phyloP scores from a whole-genome alignment of 352 stramenopile genomes.

The Pythium phragmitis region DNA sequence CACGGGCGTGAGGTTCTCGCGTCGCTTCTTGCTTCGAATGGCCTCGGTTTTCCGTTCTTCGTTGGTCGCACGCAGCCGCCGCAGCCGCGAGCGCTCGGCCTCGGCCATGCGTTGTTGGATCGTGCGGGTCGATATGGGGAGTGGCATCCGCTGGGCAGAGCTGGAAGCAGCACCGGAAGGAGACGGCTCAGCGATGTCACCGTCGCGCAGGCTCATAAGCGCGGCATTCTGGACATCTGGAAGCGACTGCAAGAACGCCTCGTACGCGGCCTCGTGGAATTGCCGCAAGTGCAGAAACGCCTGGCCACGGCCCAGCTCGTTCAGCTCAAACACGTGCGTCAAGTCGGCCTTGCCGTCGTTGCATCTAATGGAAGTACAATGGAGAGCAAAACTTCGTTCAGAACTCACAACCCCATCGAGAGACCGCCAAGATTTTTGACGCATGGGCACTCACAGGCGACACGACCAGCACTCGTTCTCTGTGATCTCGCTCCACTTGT shows the following conservation, averaged over 20 bases:
- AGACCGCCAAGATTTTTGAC: too few relatives aligned
- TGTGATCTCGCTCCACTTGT: conserved; percentile 80
- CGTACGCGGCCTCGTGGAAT: conserved; percentile 54
- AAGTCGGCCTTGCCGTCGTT: conserved; percentile 54
- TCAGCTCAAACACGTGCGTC: conserved; percentile 63
- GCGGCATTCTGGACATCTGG: conserved; percentile 30
- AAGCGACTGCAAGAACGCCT: conserved; percentile 48
- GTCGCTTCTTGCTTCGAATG: conserved; percentile 52
- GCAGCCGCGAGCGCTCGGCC: conserved; percentile 57
- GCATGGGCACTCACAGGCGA: conserved; percentile 35
- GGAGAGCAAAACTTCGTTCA: too few relatives aligned
- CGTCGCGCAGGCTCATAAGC: conserved; percentile 5
- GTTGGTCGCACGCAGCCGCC: conserved; percentile 43
- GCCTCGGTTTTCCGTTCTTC: conserved; percentile 52
- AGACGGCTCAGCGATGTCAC: neutral
- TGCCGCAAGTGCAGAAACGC: conserved; percentile 66
- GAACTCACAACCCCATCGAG: too few relatives aligned
- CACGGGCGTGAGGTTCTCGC: conserved; percentile 59
- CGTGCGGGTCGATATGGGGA: conserved; percentile 8
- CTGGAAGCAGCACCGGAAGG: neutral
- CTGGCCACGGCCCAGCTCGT: conserved; percentile 54
- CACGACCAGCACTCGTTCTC: conserved; percentile 77
- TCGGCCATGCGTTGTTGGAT: conserved; percentile 40
- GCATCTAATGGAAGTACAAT: conserved; percentile 40
- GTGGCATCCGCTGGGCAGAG: neutral